Conservation (phyloP, 345 rosid genomes). For the Aethionema arabicum region DNA sequence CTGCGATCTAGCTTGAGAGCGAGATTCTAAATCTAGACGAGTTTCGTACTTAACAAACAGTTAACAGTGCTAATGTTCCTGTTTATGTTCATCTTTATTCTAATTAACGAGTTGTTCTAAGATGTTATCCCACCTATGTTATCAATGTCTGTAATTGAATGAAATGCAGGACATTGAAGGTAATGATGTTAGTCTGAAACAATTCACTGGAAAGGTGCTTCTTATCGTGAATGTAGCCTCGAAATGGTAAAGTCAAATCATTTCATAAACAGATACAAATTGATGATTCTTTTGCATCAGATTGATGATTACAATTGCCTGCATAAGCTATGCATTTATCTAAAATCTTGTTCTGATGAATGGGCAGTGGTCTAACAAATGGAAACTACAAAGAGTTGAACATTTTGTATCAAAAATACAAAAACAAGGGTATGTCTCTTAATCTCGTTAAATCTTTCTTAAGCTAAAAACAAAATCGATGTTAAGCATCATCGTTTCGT, state of each 20-base stretch:
- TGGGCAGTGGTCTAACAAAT: constrained; percentile 73
- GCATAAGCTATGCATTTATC: background rate
- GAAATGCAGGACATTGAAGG: constrained; percentile 67
- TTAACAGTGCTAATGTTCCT: background rate
- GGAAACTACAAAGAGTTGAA: constrained; percentile 89
- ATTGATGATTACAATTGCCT: background rate
- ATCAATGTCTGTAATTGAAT: background rate
- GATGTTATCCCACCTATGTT: background rate
- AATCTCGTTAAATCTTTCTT: constrained; percentile 2
- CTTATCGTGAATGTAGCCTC: constrained; percentile 96
- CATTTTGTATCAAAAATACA: constrained; percentile 74
- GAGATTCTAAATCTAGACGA: background rate
- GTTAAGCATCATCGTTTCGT: background rate
- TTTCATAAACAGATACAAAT: background rate
- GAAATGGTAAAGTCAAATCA: constrained; percentile 59
- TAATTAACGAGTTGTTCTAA: background rate
- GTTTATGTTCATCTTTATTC: constrained; percentile 2
- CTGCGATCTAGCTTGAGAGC: background rate
- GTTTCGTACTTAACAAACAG: background rate
- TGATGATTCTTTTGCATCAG: constrained; percentile 16
- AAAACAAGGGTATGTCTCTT: constrained; percentile 52
- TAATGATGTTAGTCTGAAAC: constrained; percentile 60
- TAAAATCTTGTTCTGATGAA: constrained; percentile 14
- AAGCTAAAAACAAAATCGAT: constrained; percentile 4
- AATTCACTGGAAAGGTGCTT: constrained; percentile 75